Evolutionary conservation across 345 rosid species (phyloP), one percentile per base, ranked within the genome.

Genomic region (Lenwebbia sp.): DNA sequence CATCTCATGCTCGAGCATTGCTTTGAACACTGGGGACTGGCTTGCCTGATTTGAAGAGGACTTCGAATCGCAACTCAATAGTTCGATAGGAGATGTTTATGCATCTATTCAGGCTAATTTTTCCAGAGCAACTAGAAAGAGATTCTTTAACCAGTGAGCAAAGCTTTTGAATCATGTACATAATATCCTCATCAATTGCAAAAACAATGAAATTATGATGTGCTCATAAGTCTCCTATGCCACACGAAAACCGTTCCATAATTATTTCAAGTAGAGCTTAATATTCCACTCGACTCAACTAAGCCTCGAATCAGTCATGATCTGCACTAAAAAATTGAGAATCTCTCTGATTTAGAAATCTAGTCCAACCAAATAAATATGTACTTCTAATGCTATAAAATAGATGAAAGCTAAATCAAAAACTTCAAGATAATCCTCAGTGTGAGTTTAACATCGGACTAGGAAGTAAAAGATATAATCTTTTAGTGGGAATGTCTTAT

Each of bases 1-100:
- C 98, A 93, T 96, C 89, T 95, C 98, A 65, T 95, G 93, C 89
- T 95, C 97, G 19, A 95, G 92, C 98, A 97, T 92, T 41, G 98
- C 98, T 90, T 91, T 94, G 81, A 97, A 96, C 57, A 97, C 97
- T 1, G 98, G 98, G 1, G 98, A 97, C 49, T 93, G 94, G 83
- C 91, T 91, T 28, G 89, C 97, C 97, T 96, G 91, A 65, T 86
- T 60, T 28, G 3, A 60, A 60, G 74, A 28, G 74, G 17, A 60
- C 37, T 60, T 6, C 28, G 10, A 60, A 60, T 28, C 14, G 21
- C 40, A 60, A 58, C 17, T 58, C 14, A 12, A 28, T 60, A 60
- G 74, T 13, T 60, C 3, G 21, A 60, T 28, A 28, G 21, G 40
- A 60, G 74, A 28, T 28, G 40, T 60, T 60, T 14, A 58, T 26